Evolutionary conservation across 1,139 yeast species (phyloP).

Genomic region (Kodamaea sp.): DNA sequence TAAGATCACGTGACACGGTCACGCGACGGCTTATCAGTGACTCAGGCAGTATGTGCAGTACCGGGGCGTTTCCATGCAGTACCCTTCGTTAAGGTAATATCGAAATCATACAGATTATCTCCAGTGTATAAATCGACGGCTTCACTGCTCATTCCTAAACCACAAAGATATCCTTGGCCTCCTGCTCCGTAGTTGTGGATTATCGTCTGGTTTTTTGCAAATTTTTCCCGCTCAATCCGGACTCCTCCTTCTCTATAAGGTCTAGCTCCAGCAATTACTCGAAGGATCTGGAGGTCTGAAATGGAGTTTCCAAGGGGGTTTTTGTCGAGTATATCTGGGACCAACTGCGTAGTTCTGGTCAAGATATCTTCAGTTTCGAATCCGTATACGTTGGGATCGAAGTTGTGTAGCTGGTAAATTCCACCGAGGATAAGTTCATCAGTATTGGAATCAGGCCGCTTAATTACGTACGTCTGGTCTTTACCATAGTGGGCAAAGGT

Average conservation of each 20-base stretch:
- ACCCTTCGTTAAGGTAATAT: too few species aligned
- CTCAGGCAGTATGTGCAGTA: constrained; percentile 3
- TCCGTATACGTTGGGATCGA: constrained; percentile 14
- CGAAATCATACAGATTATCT: too few species aligned
- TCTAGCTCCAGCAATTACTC: constrained; percentile 18
- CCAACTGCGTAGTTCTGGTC: constrained; percentile 12
- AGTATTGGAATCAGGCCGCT: constrained; percentile 17
- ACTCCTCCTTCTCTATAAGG: constrained; percentile 21
- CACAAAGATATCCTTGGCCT: constrained; percentile 22
- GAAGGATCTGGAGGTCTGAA: constrained; percentile 15
- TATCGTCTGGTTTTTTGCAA: constrained; percentile 9
- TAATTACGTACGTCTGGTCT: constrained; percentile 18
- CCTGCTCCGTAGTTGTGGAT: constrained; percentile 23
- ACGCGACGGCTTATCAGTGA: too few species aligned
- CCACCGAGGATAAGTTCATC: constrained; percentile 21
- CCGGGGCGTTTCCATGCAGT: too few species aligned
- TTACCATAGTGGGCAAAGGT: constrained; percentile 14
- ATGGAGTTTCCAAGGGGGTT: constrained; percentile 15
- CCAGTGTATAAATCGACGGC: constrained; percentile 9
- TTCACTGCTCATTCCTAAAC: constrained; percentile 19
- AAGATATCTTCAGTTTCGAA: constrained; percentile 16
- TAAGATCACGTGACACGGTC: too few species aligned
- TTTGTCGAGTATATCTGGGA: constrained; percentile 14
- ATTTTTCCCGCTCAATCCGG: constrained; percentile 15
- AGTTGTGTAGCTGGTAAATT: constrained; percentile 17